These are phyloP conservation scores for Colletotrichum ledebouriae DNA, from an alignment of 2,329 filamentous ascomycete genomes.

Conservation along the genomic window DNA sequence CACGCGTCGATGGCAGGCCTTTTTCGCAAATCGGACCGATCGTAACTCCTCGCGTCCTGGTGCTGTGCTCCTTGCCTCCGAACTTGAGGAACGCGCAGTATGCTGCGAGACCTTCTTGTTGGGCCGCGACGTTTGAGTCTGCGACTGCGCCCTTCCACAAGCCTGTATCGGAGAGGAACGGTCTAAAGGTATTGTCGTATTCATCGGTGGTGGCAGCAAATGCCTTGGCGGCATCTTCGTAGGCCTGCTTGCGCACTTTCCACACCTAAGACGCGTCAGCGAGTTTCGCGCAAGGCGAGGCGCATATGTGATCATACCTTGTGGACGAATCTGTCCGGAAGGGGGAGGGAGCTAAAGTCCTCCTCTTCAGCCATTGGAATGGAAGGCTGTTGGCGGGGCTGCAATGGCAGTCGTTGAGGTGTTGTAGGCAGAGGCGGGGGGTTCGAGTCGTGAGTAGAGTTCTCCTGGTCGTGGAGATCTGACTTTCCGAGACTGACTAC, in stretches of 20 bases:
- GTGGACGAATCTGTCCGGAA: slow-evolving; percentile 85
- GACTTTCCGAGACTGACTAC: slow-evolving; percentile 38
- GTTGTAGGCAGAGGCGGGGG: slow-evolving; percentile 10
- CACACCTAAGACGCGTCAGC: slow-evolving; percentile 71
- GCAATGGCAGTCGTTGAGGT: not conserved
- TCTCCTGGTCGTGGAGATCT: slow-evolving; percentile 29
- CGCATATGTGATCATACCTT: slow-evolving; percentile 67
- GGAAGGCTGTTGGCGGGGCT: slow-evolving; percentile 8
- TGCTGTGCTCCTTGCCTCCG: slow-evolving; percentile 82
- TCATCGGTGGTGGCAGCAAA: slow-evolving; percentile 90
- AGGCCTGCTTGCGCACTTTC: slow-evolving; percentile 96
- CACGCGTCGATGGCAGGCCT: slow-evolving; percentile 86
- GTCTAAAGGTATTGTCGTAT: slow-evolving; percentile 85
- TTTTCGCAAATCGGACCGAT: slow-evolving; percentile 90
- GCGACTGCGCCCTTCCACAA: slow-evolving; percentile 94
- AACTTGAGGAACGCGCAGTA: slow-evolving; percentile 94
- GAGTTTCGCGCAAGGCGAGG: not conserved
- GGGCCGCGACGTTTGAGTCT: slow-evolving; percentile 96
- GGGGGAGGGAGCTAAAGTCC: slow-evolving; percentile 83
- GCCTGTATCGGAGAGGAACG: slow-evolving; percentile 86
- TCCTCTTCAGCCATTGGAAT: slow-evolving; percentile 84
- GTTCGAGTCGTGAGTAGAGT: slow-evolving; percentile 1
- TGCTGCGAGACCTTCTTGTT: slow-evolving; percentile 90
- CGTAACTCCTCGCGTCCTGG: slow-evolving; percentile 81
- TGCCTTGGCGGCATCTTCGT: slow-evolving; percentile 90